Base-by-base conservation (phyloP, 2,329 filamentous ascomycete species). In the Hirsutella thompsonii region DNA sequence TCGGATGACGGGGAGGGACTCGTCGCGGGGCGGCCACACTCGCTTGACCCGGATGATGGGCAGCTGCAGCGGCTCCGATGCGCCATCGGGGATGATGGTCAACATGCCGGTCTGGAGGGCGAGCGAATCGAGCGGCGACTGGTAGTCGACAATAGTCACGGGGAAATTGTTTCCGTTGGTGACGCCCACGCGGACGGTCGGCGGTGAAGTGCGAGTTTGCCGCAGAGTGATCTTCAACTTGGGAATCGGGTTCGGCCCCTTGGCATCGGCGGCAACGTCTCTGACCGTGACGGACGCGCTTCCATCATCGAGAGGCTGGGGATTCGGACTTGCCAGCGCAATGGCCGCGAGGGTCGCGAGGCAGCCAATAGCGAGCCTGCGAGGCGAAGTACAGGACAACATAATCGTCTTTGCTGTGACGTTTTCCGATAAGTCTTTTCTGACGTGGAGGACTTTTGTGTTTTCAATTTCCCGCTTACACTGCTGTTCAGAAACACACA, bases 121-220 rank as follows among this genome's bases (percentile, higher is more conserved):
- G 32, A 61, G 40, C 4, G 50, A 48, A 42, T 66, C 63, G 33
- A 66, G 51, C 29, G 63, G 63, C 5, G 62, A 60, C 38, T 60
- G 47, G 59, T 63, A 66, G 14, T 49, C 46, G 37, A 64, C 52
- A 10, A 66, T 47, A 14, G 60, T 64, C 35, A 65, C 52, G 21
- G 58, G 46, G 20, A 46, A 38, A n/a, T 55, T 46, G 45, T 59
- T 51, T 9, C 53, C 53, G 54, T 66, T 66, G 44, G 56, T 59
- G 36, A 66, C 57, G 18, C 52, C 55, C 42, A 62, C 46, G 10
- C 51, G 49, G 21, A 66, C 43, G n/a, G 56, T 55, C 14, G 55
- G 58, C 37, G 59, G 56, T 45, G 56, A 56, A 20, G 50, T 44
- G 38, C 49, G 50, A 18, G 57, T 55, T 45, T 62, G 57, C 39